Conservation (phyloP, 169 alveolate species). For the Perkinsus marinus region DNA sequence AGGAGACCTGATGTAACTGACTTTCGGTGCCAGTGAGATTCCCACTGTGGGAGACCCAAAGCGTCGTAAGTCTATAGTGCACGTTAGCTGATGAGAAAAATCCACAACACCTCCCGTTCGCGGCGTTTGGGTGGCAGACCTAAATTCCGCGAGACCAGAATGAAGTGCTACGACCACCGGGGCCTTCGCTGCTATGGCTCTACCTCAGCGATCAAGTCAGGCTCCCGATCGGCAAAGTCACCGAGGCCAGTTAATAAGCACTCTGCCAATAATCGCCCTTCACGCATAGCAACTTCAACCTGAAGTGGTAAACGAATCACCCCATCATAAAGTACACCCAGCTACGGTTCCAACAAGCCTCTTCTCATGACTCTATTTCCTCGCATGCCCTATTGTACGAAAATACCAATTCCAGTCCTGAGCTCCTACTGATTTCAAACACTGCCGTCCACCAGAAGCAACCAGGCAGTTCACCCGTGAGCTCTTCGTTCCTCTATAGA, state of each 20-base stretch:
- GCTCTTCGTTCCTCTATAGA: not conserved
- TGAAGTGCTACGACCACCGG: not conserved
- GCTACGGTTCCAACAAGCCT: too few species aligned
- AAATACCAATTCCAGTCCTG: not conserved
- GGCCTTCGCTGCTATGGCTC: not conserved
- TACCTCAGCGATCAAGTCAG: slow-evolving; percentile 1
- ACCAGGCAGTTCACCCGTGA: not conserved
- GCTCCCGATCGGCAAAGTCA: not conserved
- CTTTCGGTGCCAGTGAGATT: not conserved
- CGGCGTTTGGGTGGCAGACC: not conserved
- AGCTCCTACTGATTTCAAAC: not conserved
- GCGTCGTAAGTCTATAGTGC: not conserved
- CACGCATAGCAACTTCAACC: too few species aligned
- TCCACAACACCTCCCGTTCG: not conserved
- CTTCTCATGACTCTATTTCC: too few species aligned
- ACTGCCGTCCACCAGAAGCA: not conserved
- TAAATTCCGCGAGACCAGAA: not conserved
- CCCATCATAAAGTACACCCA: too few species aligned
- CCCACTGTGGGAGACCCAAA: not conserved
- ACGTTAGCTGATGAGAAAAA: not conserved
- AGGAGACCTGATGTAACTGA: not conserved
- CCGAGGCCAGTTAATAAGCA: not conserved
- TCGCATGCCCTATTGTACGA: not conserved
- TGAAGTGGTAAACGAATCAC: too few species aligned
- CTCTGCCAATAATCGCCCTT: not conserved